Conservation (phyloP, 2,329 filamentous ascomycete species). For the Alternaria atra region DNA sequence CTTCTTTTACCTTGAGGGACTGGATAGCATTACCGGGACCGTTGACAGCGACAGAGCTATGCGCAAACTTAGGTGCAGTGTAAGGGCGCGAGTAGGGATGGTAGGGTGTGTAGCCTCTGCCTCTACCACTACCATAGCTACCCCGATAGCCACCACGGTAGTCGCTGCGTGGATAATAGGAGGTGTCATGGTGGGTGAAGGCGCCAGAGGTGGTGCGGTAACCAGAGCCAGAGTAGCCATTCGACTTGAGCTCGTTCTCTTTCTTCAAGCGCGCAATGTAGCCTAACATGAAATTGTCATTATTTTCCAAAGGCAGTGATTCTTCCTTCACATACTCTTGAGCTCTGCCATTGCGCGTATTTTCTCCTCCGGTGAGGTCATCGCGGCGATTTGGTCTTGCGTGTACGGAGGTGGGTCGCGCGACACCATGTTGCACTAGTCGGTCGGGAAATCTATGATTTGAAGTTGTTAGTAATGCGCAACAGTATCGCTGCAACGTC, state of each 20-base stretch:
- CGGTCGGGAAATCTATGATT: not conserved
- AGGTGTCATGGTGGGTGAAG: not conserved
- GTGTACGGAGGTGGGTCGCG: slow-evolving; percentile 40
- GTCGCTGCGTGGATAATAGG: not conserved
- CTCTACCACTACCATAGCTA: slow-evolving; percentile 15
- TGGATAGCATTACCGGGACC: slow-evolving; percentile 14
- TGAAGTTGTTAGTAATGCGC: slow-evolving; percentile 7
- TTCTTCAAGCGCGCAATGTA: slow-evolving; percentile 34
- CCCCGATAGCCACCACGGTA: slow-evolving; percentile 12
- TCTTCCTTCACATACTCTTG: slow-evolving; percentile 36
- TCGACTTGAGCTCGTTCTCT: slow-evolving; percentile 21
- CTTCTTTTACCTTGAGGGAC: slow-evolving; percentile 4
- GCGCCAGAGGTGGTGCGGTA: slow-evolving; percentile 3
- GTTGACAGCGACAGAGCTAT: slow-evolving; percentile 25
- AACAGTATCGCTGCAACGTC: not conserved
- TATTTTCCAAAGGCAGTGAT: not conserved
- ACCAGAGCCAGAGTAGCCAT: slow-evolving; percentile 10
- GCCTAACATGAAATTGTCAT: slow-evolving; percentile 25
- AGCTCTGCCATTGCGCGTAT: slow-evolving; percentile 36
- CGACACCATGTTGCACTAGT: slow-evolving; percentile 27
- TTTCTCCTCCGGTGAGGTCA: slow-evolving; percentile 30
- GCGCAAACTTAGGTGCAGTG: slow-evolving; percentile 17
- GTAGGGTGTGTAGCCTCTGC: slow-evolving; percentile 16
- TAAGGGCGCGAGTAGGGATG: slow-evolving; percentile 34
- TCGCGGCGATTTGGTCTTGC: slow-evolving; percentile 33